These are phyloP conservation scores for Aspergillus flavus DNA, from an alignment of 2,329 filamentous ascomycete species.

Conservation along the genomic window DNA sequence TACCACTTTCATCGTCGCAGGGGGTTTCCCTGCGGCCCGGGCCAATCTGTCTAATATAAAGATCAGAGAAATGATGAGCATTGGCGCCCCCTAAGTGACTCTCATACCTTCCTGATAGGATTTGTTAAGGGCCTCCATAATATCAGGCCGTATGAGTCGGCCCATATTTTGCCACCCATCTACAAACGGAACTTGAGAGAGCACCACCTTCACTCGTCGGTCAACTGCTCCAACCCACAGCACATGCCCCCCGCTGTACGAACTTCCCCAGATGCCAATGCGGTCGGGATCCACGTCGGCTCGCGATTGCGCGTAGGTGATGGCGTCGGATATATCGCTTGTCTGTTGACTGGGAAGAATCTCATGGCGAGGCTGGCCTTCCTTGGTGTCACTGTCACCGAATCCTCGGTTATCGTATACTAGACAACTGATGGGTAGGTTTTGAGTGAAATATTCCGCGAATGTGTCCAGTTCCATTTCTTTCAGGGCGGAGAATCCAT, in stretches of 20 bases:
- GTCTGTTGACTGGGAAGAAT: not conserved
- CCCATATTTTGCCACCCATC: too few species aligned
- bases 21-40: not conserved
- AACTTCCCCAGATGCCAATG: slow-evolving; percentile 44
- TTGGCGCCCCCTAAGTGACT: too few species aligned
- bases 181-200: not conserved
- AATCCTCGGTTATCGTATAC: not conserved
- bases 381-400: slow-evolving; percentile 24
- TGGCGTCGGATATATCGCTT: slow-evolving; percentile 35
- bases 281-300: slow-evolving; percentile 33
- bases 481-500: not conserved
- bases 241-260: slow-evolving; percentile 44
- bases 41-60: not conserved
- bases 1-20: not conserved
- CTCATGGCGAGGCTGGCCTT: slow-evolving; percentile 16
- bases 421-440: not conserved
- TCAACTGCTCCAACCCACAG: slow-evolving; percentile 44
- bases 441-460: not conserved
- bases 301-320: slow-evolving; percentile 39
- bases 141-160: too few species aligned
- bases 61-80: too few species aligned
- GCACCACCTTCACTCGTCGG: slow-evolving; percentile 30
- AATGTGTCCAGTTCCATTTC: not conserved
- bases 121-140: not conserved
- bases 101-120: not conserved